These are phyloP conservation scores for Emmonsiellopsis sp. DNA, from an alignment of 2,329 filamentous ascomycete species.

Conservation along the genomic window DNA sequence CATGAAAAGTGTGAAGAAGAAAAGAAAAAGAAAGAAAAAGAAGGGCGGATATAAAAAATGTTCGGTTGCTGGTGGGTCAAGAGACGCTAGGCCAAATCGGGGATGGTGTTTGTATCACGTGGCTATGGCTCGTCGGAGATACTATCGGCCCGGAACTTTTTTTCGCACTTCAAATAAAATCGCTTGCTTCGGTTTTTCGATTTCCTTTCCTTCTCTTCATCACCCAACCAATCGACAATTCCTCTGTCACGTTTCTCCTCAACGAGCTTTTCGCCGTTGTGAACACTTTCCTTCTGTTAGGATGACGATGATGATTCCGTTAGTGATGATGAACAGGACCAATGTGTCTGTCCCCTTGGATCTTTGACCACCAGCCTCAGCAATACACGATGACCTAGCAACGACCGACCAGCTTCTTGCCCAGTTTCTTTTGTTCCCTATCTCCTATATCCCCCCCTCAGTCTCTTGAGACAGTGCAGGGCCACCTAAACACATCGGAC, in stretches of 20 bases:
- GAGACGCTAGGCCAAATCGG: background rate
- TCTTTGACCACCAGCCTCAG: too few species aligned
- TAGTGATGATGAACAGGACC: too few species aligned
- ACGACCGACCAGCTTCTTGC: background rate
- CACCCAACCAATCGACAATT: background rate
- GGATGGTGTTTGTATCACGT: background rate
- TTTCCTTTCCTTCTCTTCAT: background rate
- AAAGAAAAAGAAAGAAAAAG: constrained; percentile 16
- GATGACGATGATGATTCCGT: too few species aligned
- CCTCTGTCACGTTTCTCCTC: background rate
- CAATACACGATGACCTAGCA: too few species aligned
- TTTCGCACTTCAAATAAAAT: background rate
- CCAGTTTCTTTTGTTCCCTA: background rate
- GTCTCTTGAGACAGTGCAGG: background rate
- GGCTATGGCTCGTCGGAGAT: background rate
- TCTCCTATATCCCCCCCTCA: background rate
- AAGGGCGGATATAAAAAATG: background rate
- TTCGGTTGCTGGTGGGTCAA: too few species aligned
- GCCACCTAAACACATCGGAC: background rate
- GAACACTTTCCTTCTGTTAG: background rate
- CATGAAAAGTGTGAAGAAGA: constrained; percentile 31
- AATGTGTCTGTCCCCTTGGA: too few species aligned
- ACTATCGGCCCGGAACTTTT: background rate
- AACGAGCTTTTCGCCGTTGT: background rate
- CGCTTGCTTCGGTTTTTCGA: background rate